Evolutionary conservation across 2,329 filamentous ascomycete species (phyloP), one percentile per base, ranked within the genome.

Genomic region (Chrysoporthe austroafricana): DNA sequence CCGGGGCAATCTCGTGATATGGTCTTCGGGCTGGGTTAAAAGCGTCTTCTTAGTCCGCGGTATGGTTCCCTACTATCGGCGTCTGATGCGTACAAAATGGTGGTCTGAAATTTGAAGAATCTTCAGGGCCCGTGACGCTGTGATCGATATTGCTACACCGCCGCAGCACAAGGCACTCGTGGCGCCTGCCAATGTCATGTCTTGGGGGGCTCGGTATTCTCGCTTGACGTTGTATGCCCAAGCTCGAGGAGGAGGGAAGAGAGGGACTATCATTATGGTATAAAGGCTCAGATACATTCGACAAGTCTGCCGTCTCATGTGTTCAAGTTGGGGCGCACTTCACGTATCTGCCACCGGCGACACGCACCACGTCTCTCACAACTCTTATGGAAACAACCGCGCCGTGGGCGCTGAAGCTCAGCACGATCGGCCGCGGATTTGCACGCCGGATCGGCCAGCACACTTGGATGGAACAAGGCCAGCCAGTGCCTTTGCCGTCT

Each of bases 401-500:
- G 50, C 18, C 54, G 9, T 16, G 16, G 16, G 54, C 34, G 16
- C 54, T 32, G 34, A 39, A 57, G 18, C 34, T 18, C 32, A 57
- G 54, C 32, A 34, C 34, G 34, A 57, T 57, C 14, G 34, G 16
- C 54, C 34, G 54, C 54, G 54, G 54, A 16, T 57, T n/a, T 57
- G 54, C 54, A 57, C 32, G 32, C 54, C 16, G 54, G 54, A 13
- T 39, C 54, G 54, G 54, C 54, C 54, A 57, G 14, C 32, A 57
- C 32, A 39, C 32, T 16, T 36, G 34, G 34, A 36, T 21, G 52
- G 18, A 34, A 34, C 54, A 57, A 16, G 34, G 54, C 54, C 54
- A n/a, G 34, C 34, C 16, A 18, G 34, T 57, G 32, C 18, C 18
- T 57, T 39, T 57, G 54, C 54, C 34, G 18, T 57, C 9, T 39